Evolutionary conservation across 345 rosid genomes (phyloP).

Genomic region (Bretschneidera sinensis): DNA sequence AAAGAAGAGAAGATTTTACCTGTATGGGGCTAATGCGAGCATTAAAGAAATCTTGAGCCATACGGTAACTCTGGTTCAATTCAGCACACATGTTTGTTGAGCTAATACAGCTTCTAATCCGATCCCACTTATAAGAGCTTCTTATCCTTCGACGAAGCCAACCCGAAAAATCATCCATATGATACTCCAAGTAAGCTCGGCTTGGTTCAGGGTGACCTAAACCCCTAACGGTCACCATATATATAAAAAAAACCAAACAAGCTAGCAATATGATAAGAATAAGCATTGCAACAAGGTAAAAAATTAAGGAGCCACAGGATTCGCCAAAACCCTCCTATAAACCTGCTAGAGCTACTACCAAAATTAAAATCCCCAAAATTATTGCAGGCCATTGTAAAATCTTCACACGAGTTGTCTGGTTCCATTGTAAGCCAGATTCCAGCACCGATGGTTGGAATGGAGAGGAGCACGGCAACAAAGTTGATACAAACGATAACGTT

Average conservation of each 20-base stretch:
- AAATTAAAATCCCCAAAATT: slow-evolving; percentile 61
- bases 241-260: slow-evolving; percentile 61
- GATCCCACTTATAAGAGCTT: slow-evolving; percentile 76
- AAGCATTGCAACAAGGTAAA: slow-evolving; percentile 75
- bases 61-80: slow-evolving; percentile 65
- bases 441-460: slow-evolving; percentile 76
- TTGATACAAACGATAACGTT: slow-evolving; percentile 80
- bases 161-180: slow-evolving; percentile 66
- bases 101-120: slow-evolving; percentile 63
- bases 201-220: slow-evolving; percentile 74
- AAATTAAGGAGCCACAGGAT: slow-evolving; percentile 69
- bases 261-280: slow-evolving; percentile 57
- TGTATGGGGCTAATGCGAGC: slow-evolving; percentile 73
- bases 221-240: slow-evolving; percentile 72
- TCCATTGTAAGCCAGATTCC: slow-evolving; percentile 84
- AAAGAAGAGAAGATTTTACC: slow-evolving; percentile 28
- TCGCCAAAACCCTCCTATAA: slow-evolving; percentile 89
- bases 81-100: slow-evolving; percentile 61
- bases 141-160: slow-evolving; percentile 72
- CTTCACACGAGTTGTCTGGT: slow-evolving; percentile 80
- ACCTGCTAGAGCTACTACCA: slow-evolving; percentile 64
- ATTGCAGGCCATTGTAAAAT: slow-evolving; percentile 92
- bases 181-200: slow-evolving; percentile 75
- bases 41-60: slow-evolving; percentile 89
- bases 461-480: slow-evolving; percentile 80